These are phyloP conservation scores for Chenopodium formosanum DNA, from an alignment of 148 eudicot genomes.

Conservation along the genomic window DNA sequence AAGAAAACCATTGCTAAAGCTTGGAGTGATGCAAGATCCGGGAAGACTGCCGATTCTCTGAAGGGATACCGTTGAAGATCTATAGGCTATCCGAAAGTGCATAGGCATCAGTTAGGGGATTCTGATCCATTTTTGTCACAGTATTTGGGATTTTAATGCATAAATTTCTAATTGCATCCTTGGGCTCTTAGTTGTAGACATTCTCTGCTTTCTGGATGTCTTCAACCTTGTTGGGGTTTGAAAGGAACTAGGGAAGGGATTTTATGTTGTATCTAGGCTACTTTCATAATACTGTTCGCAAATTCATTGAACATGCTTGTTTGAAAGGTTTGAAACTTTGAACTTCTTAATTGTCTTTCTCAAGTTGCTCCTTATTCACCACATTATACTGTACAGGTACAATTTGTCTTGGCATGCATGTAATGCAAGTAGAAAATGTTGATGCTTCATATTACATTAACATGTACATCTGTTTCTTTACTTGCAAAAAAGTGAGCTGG, in stretches of 20 bases:
- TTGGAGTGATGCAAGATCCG: slow-evolving; percentile 91
- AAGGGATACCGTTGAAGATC: slow-evolving; percentile 37
- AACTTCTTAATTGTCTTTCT: too few relatives aligned
- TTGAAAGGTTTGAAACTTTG: too few relatives aligned
- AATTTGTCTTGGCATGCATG: too few relatives aligned
- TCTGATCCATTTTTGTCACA: neutral
- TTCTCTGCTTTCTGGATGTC: neutral
- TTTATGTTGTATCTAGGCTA: neutral
- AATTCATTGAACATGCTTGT: neutral
- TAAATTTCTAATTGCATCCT: too few relatives aligned
- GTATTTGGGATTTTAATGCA: neutral
- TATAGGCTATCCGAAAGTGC: neutral
- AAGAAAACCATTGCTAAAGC: slow-evolving; percentile 91
- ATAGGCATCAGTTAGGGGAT: neutral
- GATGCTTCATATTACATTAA: too few relatives aligned
- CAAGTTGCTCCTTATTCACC: neutral
- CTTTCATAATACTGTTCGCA: neutral
- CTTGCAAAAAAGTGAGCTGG: too few relatives aligned
- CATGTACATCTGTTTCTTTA: too few relatives aligned
- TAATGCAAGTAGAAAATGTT: too few relatives aligned
- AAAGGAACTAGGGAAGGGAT: neutral
- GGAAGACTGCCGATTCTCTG: slow-evolving; percentile 69
- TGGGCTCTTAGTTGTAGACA: too few relatives aligned
- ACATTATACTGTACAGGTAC: too few relatives aligned
- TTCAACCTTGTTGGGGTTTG: neutral